phyloP scores from a whole-genome alignment of 129 eudicot species.

The Cynara cardunculus region DNA sequence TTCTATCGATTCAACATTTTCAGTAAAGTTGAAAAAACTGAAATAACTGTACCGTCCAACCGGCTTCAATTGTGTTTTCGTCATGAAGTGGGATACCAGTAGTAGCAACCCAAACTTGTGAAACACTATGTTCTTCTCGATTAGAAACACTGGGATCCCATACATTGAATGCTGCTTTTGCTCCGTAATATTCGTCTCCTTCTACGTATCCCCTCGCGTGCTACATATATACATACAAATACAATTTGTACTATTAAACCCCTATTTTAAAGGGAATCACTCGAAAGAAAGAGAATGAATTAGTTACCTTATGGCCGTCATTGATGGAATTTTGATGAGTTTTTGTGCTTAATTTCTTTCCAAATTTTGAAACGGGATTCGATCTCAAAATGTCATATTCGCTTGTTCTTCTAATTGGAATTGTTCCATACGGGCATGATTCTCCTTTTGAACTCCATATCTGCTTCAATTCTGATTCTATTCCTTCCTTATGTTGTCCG shows the following conservation, averaged over 20 bases:
- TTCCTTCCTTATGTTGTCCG: neutral
- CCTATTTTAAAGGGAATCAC: neutral
- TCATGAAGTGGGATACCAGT: neutral
- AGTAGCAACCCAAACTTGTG: neutral
- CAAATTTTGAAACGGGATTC: neutral
- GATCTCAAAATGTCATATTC: neutral
- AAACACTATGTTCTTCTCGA: neutral
- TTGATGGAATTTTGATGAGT: neutral
- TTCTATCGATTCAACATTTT: neutral
- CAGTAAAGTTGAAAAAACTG: neutral
- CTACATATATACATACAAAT: neutral
- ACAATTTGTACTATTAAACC: no score
- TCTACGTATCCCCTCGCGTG: neutral
- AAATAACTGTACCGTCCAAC: neutral
- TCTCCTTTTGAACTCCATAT: neutral
- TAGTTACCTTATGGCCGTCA: neutral
- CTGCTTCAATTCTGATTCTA: neutral
- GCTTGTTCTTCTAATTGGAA: neutral
- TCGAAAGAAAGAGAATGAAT: neutral
- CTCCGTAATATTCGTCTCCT: neutral
- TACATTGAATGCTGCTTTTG: neutral
- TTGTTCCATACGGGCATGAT: neutral
- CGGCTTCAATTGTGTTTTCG: neutral
- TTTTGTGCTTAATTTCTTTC: neutral
- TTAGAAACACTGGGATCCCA: neutral